Conservation (phyloP, 2,329 filamentous ascomycete genomes). For the Helotiales sp. region DNA sequence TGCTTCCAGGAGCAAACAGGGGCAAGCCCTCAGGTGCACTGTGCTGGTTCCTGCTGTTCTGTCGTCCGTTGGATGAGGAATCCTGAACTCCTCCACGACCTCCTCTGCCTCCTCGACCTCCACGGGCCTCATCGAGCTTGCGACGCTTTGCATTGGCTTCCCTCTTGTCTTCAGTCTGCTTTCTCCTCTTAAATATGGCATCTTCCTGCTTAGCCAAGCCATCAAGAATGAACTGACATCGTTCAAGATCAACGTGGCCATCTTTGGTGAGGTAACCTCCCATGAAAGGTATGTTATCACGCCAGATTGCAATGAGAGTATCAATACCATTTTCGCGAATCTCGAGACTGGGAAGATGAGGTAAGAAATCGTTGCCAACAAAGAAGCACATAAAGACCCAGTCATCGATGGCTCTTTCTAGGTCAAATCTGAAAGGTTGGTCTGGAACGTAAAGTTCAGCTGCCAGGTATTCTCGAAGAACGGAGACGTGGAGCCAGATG, state of each 20-base stretch:
- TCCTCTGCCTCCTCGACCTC: slow-evolving; percentile 32
- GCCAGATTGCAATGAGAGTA: slow-evolving; percentile 94
- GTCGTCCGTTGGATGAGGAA: slow-evolving; percentile 30
- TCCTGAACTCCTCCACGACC: slow-evolving; percentile 31
- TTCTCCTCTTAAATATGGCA: slow-evolving; percentile 84
- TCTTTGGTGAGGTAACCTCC: slow-evolving; percentile 96
- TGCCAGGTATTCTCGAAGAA: slow-evolving; percentile 89
- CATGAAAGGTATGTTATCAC: slow-evolving; percentile 87
- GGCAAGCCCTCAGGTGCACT: slow-evolving; percentile 47
- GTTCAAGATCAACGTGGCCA: slow-evolving; percentile 82
- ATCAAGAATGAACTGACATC: slow-evolving; percentile 83
- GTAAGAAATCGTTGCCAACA: slow-evolving; percentile 96
- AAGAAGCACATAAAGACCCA: slow-evolving; percentile 99
- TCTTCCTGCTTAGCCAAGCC: slow-evolving; percentile 92
- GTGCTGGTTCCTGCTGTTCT: slow-evolving; percentile 20
- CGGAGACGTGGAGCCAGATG: slow-evolving; percentile 94
- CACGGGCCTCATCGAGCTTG: slow-evolving; percentile 64
- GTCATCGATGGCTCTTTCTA: slow-evolving; percentile 92
- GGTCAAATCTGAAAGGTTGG: slow-evolving; percentile 84
- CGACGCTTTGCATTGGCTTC: slow-evolving; percentile 78
- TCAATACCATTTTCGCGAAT: slow-evolving; percentile 98
- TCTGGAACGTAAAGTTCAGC: slow-evolving; percentile 83
- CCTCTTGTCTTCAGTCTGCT: slow-evolving; percentile 80
- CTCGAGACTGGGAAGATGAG: slow-evolving; percentile 94
- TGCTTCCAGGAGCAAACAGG: slow-evolving; percentile 57